Evolutionary conservation across 495 filamentous ascomycete genomes (phyloP).

Genomic region (Tuber melanosporum): DNA sequence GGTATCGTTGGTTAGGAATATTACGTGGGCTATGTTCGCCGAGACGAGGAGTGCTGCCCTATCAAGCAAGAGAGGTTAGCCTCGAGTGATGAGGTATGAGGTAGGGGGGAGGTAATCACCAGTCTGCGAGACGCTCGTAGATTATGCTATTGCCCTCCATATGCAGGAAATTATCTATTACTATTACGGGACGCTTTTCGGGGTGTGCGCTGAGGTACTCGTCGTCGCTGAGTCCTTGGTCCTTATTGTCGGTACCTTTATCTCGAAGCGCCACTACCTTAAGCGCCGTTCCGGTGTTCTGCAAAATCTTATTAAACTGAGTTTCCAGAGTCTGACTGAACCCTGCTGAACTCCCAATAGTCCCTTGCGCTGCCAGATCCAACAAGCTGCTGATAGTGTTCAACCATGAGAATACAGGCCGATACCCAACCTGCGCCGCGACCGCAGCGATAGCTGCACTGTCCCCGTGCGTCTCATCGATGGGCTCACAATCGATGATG

Average conservation of each 20-base stretch:
- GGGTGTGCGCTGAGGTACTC: slow-evolving; percentile 90
- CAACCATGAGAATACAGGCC: slow-evolving; percentile 91
- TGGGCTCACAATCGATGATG: slow-evolving; percentile 89
- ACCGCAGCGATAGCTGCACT: slow-evolving; percentile 76
- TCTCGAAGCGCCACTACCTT: slow-evolving; percentile 64
- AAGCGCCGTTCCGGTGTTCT: slow-evolving; percentile 74
- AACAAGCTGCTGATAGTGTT: slow-evolving; percentile 88
- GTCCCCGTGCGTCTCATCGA: slow-evolving; percentile 87
- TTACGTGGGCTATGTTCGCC: slow-evolving; percentile 87
- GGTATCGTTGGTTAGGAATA: slow-evolving; percentile 90
- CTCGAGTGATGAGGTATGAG: slow-evolving; percentile 7
- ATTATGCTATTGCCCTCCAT: slow-evolving; percentile 64
- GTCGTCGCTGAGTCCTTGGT: slow-evolving; percentile 67
- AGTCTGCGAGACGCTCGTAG: slow-evolving; percentile 86
- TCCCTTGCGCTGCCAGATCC: slow-evolving; percentile 86
- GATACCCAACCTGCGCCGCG: slow-evolving; percentile 79
- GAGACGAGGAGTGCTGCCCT: slow-evolving; percentile 76
- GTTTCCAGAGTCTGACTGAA: slow-evolving; percentile 92
- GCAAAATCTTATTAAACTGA: slow-evolving; percentile 85
- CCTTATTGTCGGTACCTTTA: slow-evolving; percentile 55
- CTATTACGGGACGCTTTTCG: slow-evolving; percentile 72
- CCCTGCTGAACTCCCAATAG: slow-evolving; percentile 87
- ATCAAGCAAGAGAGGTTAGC: neutral
- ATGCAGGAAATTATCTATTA: slow-evolving; percentile 92
- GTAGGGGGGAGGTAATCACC: slow-evolving; percentile 42